Base-by-base conservation (phyloP, 2,329 filamentous ascomycete genomes). In the Cryoendolithus antarcticus region DNA sequence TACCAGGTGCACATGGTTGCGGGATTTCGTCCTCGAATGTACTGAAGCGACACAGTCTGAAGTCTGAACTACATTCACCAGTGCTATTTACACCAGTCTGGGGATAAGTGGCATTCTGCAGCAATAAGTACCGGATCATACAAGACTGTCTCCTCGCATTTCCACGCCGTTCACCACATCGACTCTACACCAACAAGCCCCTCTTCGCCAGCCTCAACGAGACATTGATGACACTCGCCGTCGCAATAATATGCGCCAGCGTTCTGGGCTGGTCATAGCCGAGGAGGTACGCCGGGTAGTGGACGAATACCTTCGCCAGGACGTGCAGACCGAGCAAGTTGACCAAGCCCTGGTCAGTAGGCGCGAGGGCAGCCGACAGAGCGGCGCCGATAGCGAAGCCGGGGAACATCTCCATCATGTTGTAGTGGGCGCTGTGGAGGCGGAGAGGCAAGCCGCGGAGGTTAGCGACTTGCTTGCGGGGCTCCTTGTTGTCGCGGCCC, bases 301-400 rank as follows among this genome's bases (percentile, higher is more conserved):
- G 45, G 13, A 55, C 39, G 38, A 55, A 51, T 15, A 45, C 40
- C 48, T 55, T 55, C 27, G 42, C 41, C 32, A 55, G 44, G 11
- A 55, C 52, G 43, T 55, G 52, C 44, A 55, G 40, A 38, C 52
- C 52, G n/a, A 55, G 35, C 48, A 55, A 39, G 35, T 54, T 55
- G 29, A 54, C 47, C 36, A 55, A 38, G 9, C 32, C 42, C 43
- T 51, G 48, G 42, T 55, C 52, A 10, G 42, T 44, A 2, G 52
- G 52, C 19, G 52, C 51, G 13, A 53, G 48, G n/a, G 45, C 48
- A 42, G 53, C 50, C n/a, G 51, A 42, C 37, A 55, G 34, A 8
- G 51, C 52, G 27, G 52, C 52, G 6, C 35, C 41, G 9, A 55
- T 39, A 1, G 50, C 52, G 39, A 48, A 55, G 4, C 49, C 48